Base-by-base conservation (phyloP, 2,329 filamentous ascomycete genomes). In the Aspergillus bombycis region DNA sequence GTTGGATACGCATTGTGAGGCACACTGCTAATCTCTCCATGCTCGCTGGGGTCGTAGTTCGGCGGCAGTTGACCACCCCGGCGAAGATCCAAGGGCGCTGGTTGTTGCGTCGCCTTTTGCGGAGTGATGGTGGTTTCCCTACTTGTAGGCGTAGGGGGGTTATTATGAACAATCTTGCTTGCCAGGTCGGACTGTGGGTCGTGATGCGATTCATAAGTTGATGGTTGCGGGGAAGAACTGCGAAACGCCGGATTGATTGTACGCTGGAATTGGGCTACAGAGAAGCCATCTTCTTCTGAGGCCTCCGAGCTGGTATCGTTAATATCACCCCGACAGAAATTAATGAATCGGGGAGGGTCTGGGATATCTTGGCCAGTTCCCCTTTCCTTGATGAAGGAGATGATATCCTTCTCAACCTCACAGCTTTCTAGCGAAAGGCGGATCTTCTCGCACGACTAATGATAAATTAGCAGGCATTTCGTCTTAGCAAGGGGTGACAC, bases 321-420 rank as follows among this genome's bases (percentile, higher is more conserved):
- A 43, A 85, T 85, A 53, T 90, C 80, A 75, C 94, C 95, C 12
- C 95, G 90, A 77, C 93, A 96, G 78, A 98, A 99, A 82, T 99
- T 97, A 87, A 99, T 97, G 78, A 97, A 99, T 78, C 93, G 97
- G 50, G 95, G 95, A 28, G 95, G 88, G 77, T 97, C 95, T 1
- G 95, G 96, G 54, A 99, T 99, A 77, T 99, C 96, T 78, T 98
- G 94, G 6, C 95, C 94, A 3, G 95, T 99, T 26, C 94, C 94
- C 67, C 82, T 87, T 55, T 96, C 93, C 66, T 86, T 90, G 80
- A 99, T 99, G 81, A 99, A 99, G 66, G 80, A 83, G 26, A 88
- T 81, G 66, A 99, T 97, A 76, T 99, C 96, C 77, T 94, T 96
- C 77, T 97, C 94, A 2, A 99, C 95, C 72, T 99, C 95, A 81